Conservation (phyloP, 2,329 filamentous ascomycete genomes). For the Madurella mycetomatis region DNA sequence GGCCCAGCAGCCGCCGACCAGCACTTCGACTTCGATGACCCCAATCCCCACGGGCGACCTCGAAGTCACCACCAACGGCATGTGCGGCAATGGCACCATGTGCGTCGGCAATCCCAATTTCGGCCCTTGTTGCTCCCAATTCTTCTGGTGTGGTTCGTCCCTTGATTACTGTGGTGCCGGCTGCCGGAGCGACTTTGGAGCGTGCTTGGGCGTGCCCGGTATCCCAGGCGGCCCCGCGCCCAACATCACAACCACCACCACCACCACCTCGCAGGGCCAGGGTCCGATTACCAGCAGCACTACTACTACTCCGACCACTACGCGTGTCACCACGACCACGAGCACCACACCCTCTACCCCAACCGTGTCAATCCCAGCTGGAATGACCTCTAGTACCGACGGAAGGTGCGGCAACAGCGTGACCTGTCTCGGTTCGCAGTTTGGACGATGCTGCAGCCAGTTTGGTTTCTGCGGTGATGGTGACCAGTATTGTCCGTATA, state of each 20-base stretch:
- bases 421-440: constrained; percentile 23
- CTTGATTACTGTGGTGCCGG: constrained; percentile 26
- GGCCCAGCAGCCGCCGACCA: not conserved
- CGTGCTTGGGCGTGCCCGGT: constrained; percentile 20
- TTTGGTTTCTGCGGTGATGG: constrained; percentile 29
- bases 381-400: constrained; percentile 23
- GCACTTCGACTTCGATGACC: constrained; percentile 4
- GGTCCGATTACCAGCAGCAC: constrained; percentile 1
- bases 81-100: constrained; percentile 27
- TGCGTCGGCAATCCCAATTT: constrained; percentile 25
- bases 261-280: not conserved
- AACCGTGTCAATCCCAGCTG: constrained; percentile 19
- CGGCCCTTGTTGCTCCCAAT: constrained; percentile 28
- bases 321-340: constrained; percentile 5
- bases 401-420: constrained; percentile 25
- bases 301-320: constrained; percentile 7
- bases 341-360: constrained; percentile 11
- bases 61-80: constrained; percentile 24
- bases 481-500: constrained; percentile 28
- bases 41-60: constrained; percentile 10
- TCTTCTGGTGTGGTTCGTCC: constrained; percentile 27
- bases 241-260: constrained; percentile 13
- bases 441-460: constrained; percentile 28
- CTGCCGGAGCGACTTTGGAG: constrained; percentile 24
- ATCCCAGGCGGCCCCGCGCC: constrained; percentile 3